phyloP scores from a whole-genome alignment of 73 alveolate genomes.

The Breviolum minutum region DNA sequence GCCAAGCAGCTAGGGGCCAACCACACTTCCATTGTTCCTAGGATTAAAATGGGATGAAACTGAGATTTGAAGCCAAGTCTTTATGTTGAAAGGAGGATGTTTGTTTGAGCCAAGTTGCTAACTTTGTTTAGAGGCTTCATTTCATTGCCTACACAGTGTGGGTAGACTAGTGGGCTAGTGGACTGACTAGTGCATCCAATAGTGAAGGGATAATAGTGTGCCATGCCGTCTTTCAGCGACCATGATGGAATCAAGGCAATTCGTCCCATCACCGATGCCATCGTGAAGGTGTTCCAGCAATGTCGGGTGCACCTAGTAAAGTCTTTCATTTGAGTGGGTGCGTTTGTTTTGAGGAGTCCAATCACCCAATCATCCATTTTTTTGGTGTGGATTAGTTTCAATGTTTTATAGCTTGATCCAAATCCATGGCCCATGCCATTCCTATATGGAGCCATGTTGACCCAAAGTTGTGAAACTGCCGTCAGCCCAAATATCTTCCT shows the following conservation, averaged over 20 bases:
- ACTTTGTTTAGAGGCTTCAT: no score
- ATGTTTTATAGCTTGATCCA: no score
- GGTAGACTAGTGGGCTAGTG: not conserved
- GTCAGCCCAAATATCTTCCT: no score
- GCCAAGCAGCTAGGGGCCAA: conserved; percentile 98
- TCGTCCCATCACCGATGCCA: conserved; percentile 88
- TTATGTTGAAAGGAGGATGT: not conserved
- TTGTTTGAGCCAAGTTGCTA: not conserved
- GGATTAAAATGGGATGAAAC: not conserved
- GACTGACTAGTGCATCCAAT: not conserved
- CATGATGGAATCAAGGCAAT: conserved; percentile 21
- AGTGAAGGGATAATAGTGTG: not conserved
- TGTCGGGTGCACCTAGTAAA: not conserved
- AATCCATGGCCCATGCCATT: no score
- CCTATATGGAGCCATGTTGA: no score
- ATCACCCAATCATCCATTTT: no score
- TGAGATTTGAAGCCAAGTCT: not conserved
- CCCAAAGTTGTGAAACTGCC: no score
- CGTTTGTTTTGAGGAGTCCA: no score
- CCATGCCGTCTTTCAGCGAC: not conserved
- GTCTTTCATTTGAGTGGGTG: not conserved
- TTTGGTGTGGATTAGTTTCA: no score
- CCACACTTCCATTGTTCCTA: conserved; percentile 97
- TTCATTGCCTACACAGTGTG: no score
- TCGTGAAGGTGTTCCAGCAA: conserved; percentile 84